phyloP scores from a whole-genome alignment of 2,329 filamentous ascomycete genomes.

The Alternaria brassicicola region DNA sequence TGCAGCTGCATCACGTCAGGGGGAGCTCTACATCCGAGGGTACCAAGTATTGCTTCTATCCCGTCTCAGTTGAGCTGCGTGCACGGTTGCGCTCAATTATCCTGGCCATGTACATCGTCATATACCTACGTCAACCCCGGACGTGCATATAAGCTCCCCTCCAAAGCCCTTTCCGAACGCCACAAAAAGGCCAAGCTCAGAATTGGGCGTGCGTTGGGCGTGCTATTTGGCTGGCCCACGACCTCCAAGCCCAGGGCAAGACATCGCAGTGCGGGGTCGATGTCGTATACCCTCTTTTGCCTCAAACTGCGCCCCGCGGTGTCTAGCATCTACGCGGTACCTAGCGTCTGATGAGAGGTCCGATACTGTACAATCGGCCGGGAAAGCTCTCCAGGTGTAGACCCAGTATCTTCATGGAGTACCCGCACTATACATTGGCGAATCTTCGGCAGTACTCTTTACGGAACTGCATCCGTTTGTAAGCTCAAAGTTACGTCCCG shows the following conservation, averaged over 20 bases:
- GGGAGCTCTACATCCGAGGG: slow-evolving; percentile 1
- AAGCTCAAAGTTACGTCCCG: slow-evolving; percentile 1
- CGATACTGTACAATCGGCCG: slow-evolving; percentile 8
- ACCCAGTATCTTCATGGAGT: slow-evolving; percentile 2
- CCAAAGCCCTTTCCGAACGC: slow-evolving; percentile 37
- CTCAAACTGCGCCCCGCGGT: slow-evolving; percentile 16
- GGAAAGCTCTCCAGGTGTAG: slow-evolving; percentile 2
- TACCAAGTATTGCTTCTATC: background rate
- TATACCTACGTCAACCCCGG: slow-evolving; percentile 26
- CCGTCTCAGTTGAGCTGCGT: slow-evolving; percentile 19
- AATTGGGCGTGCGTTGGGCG: slow-evolving; percentile 18
- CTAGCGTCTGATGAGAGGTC: slow-evolving; percentile 10
- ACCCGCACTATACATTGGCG: slow-evolving; percentile 18
- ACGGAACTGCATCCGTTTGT: slow-evolving; percentile 5
- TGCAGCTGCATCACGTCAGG: slow-evolving; percentile 21
- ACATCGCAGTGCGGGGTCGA: slow-evolving; percentile 36
- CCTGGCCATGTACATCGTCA: slow-evolving; percentile 33
- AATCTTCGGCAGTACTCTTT: slow-evolving; percentile 27
- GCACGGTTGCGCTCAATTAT: background rate
- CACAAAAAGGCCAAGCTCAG: slow-evolving; percentile 13
- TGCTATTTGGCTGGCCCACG: slow-evolving; percentile 17
- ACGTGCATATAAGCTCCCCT: slow-evolving; percentile 38
- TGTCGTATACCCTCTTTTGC: slow-evolving; percentile 27
- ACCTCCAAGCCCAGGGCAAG: slow-evolving; percentile 15
- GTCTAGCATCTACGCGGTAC: slow-evolving; percentile 8